Conservation (phyloP, 768 basidiomycete species). For the Mycena leptocephala region DNA sequence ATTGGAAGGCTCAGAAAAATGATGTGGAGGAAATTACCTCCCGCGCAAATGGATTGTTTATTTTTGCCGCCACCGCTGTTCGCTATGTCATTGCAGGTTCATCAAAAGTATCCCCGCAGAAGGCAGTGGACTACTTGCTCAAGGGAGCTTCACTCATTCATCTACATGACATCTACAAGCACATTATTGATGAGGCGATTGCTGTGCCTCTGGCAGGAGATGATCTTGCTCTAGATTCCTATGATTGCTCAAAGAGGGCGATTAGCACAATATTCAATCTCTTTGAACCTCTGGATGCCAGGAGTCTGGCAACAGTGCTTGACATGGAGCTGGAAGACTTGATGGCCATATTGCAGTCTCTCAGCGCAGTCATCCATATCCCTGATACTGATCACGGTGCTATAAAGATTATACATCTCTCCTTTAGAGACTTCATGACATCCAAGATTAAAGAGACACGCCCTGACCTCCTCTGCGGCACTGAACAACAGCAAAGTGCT, state of each 20-base stretch:
- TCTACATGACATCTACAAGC: background rate
- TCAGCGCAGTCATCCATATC: slow-evolving; percentile 3
- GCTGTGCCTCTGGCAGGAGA: background rate
- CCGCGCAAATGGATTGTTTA: background rate
- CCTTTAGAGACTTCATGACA: slow-evolving; percentile 14
- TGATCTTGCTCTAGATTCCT: background rate
- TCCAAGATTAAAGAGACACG: background rate
- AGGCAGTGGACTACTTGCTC: background rate
- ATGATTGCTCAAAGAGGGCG: background rate
- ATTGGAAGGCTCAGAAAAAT: background rate
- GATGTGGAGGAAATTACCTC: background rate
- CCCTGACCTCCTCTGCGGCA: background rate
- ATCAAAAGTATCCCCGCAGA: background rate
- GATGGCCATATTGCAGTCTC: background rate
- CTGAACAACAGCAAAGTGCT: background rate
- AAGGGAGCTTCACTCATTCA: background rate
- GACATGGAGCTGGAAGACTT: background rate
- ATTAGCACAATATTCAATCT: background rate
- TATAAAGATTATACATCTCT: slow-evolving; percentile 10
- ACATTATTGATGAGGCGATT: background rate
- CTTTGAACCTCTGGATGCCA: background rate
- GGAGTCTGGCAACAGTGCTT: background rate
- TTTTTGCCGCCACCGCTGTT: slow-evolving; percentile 6
- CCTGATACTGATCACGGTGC: background rate
- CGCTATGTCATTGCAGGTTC: background rate